Evolutionary conservation across 192 early-diverging fungal genomes (phyloP).

Genomic region (Gaertneriomyces semiglobifer): DNA sequence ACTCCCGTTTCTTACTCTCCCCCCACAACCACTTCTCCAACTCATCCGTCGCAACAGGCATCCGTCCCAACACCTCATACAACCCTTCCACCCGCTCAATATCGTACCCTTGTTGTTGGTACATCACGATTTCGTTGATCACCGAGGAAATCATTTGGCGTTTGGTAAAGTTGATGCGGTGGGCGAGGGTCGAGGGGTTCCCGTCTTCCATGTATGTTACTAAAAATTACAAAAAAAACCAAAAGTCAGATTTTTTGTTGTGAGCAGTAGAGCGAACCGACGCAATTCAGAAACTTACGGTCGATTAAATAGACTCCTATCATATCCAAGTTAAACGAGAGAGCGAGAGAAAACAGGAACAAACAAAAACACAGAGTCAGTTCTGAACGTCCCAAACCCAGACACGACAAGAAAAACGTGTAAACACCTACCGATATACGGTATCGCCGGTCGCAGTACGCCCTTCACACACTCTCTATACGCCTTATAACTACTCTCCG

Average conservation of each 20-base stretch:
- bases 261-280: background rate
- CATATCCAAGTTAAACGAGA: background rate
- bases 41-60: constrained; percentile 32
- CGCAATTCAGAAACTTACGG: constrained; percentile 14
- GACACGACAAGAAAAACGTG: background rate
- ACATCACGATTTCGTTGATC: constrained; percentile 35
- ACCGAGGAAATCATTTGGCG: constrained; percentile 32
- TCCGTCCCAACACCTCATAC: constrained; percentile 6
- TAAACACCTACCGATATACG: constrained; percentile 28
- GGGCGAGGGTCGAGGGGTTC: constrained; percentile 33
- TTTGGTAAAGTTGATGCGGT: constrained; percentile 40
- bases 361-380: background rate
- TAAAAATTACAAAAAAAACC: constrained; percentile 2
- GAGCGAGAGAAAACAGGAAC: constrained; percentile 1
- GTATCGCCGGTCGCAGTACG: constrained; percentile 31
- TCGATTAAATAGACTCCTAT: constrained; percentile 36
- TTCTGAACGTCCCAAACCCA: background rate
- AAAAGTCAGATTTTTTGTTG: background rate
- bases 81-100: constrained; percentile 31
- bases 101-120: constrained; percentile 28
- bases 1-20: constrained; percentile 35
- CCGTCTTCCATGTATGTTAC: constrained; percentile 48
- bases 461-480: constrained; percentile 31
- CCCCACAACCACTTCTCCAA: constrained; percentile 35
- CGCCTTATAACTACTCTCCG: constrained; percentile 33